These are phyloP conservation scores for Lagerstroemia speciosa DNA, from an alignment of 345 rosid species.

Conservation along the genomic window DNA sequence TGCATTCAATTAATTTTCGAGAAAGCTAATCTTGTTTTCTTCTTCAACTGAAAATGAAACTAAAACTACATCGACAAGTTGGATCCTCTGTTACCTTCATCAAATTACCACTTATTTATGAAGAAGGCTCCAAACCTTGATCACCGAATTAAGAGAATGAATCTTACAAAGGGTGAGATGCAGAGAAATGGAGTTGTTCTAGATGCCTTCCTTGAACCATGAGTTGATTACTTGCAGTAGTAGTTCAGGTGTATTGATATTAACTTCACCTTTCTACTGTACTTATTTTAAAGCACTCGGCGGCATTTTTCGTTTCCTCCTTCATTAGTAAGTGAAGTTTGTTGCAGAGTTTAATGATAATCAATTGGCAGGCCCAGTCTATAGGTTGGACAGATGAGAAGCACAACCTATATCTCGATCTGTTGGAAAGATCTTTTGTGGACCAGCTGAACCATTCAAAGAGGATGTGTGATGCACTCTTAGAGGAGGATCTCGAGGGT, in stretches of 20 bases:
- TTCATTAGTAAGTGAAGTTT: neutral
- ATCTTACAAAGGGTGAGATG: neutral
- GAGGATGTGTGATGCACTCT: constrained; percentile 1
- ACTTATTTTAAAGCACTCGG: neutral
- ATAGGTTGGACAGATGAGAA: constrained; percentile 67
- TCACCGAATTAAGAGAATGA: neutral
- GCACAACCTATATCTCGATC: constrained; percentile 47
- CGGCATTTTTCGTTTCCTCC: neutral
- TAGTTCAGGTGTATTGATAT: neutral
- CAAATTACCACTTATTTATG: neutral
- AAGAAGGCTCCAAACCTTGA: too few relatives aligned
- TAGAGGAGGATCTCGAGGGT: constrained; percentile 10
- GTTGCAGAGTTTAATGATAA: neutral
- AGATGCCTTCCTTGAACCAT: neutral
- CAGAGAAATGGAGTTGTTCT: neutral
- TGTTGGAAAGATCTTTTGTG: constrained; percentile 61
- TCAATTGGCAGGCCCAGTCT: constrained; percentile 27
- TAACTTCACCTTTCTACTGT: neutral
- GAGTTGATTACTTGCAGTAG: neutral
- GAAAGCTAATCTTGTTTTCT: too few relatives aligned
- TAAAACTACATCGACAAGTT: neutral
- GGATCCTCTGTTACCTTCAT: neutral
- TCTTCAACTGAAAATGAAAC: neutral
- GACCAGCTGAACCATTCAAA: constrained; percentile 33
- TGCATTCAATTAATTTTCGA: neutral